phyloP scores from a whole-genome alignment of 2,329 filamentous ascomycete genomes.

The Neofusicoccum laricinum region DNA sequence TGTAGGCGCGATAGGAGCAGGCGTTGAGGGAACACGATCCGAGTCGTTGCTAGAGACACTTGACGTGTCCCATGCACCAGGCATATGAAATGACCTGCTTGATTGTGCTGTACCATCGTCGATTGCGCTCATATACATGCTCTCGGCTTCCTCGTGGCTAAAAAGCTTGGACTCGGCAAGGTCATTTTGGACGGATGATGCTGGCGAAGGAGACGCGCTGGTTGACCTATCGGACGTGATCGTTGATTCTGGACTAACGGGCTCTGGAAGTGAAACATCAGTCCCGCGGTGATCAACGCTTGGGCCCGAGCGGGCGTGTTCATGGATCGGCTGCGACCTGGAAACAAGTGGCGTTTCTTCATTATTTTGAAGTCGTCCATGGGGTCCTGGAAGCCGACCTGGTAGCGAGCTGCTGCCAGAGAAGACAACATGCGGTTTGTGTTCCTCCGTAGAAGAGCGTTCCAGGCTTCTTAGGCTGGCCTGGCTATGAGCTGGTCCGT shows the following conservation, averaged over 20 bases:
- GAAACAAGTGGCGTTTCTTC: background rate
- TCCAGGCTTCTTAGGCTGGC: background rate
- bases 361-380: background rate
- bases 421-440: background rate
- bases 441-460: background rate
- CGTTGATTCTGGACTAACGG: background rate
- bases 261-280: background rate
- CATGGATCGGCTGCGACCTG: background rate
- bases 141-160: constrained; percentile 76
- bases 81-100: constrained; percentile 29
- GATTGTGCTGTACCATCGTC: constrained; percentile 38
- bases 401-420: constrained; percentile 1
- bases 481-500: background rate
- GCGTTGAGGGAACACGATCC: background rate
- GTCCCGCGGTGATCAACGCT: background rate
- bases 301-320: background rate
- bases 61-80: constrained; percentile 43
- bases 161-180: constrained; percentile 62
- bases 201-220: constrained; percentile 8
- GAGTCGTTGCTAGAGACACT: constrained; percentile 21
- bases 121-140: constrained; percentile 78
- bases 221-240: background rate
- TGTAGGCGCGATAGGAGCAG: background rate
- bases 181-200: constrained; percentile 19
- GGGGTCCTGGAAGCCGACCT: background rate